These are phyloP conservation scores for Paracoccidioides lutzii DNA, from an alignment of 2,329 filamentous ascomycete genomes.

Conservation along the genomic window DNA sequence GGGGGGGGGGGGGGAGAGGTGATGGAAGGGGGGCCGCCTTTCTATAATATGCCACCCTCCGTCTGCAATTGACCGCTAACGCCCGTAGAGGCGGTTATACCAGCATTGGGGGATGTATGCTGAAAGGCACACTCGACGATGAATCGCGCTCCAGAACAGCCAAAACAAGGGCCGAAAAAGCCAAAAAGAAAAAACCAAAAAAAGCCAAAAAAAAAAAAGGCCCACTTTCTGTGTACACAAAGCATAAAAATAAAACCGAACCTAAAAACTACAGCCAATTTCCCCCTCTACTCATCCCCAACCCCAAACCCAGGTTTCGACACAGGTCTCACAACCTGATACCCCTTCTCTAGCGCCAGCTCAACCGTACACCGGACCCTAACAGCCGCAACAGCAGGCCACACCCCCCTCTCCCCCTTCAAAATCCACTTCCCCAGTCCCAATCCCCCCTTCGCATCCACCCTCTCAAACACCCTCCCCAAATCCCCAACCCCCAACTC, in stretches of 20 bases:
- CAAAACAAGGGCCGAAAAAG: too few relatives aligned
- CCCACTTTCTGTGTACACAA: neutral
- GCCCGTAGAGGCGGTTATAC: too few relatives aligned
- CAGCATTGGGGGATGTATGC: too few relatives aligned
- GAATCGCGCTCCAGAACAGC: too few relatives aligned
- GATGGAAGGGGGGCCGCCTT: too few relatives aligned
- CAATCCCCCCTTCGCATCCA: slow-evolving; percentile 59
- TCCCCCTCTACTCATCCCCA: neutral
- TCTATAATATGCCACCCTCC: too few relatives aligned
- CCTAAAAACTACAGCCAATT: neutral
- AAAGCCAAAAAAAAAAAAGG: neutral
- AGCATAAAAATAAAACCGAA: neutral
- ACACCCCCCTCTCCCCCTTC: slow-evolving; percentile 74
- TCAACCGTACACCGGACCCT: slow-evolving; percentile 75
- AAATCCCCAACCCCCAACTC: slow-evolving; percentile 64
- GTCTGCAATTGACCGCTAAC: too few relatives aligned
- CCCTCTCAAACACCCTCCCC: slow-evolving; percentile 58
- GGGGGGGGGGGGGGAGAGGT: too few relatives aligned
- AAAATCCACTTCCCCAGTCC: slow-evolving; percentile 69
- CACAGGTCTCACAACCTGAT: slow-evolving; percentile 53
- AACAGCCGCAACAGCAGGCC: slow-evolving; percentile 75
- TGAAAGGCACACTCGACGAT: too few relatives aligned
- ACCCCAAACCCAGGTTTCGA: slow-evolving; percentile 11
- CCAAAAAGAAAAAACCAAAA: neutral
- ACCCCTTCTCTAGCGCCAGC: slow-evolving; percentile 73